Conservation (phyloP, 1,284 basidiomycete genomes). For the Psilocybe mexicana region DNA sequence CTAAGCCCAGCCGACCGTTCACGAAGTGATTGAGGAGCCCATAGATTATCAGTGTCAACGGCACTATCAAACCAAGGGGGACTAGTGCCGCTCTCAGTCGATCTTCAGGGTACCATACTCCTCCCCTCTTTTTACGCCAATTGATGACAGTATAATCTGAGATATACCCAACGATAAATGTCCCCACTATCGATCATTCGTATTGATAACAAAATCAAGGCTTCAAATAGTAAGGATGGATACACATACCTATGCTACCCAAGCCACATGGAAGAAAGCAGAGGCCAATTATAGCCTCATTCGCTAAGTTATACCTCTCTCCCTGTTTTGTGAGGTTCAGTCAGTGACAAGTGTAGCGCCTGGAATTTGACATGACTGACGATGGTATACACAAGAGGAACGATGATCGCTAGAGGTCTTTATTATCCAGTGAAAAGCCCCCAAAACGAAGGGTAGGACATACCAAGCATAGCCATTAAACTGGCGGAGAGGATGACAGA, state of each 20-base stretch:
- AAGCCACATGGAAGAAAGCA: constrained; percentile 36
- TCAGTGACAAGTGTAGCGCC: neutral
- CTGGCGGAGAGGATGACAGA: constrained; percentile 19
- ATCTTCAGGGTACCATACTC: constrained; percentile 32
- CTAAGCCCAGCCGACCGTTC: constrained; percentile 26
- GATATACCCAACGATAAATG: constrained; percentile 31
- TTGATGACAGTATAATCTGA: constrained; percentile 30
- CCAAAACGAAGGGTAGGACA: neutral
- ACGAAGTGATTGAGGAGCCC: constrained; percentile 25
- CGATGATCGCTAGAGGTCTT: constrained; percentile 18
- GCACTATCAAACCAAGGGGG: constrained; percentile 22
- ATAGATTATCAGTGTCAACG: constrained; percentile 22
- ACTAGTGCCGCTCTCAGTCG: constrained; percentile 26
- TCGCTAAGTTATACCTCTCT: constrained; percentile 32
- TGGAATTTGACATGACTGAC: constrained; percentile 10
- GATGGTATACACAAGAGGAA: constrained; percentile 27
- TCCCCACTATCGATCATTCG: constrained; percentile 26
- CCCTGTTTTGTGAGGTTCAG: constrained; percentile 24
- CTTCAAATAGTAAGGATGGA: neutral
- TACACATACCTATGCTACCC: constrained; percentile 33
- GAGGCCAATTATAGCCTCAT: constrained; percentile 35
- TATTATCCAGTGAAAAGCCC: neutral
- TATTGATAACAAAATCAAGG: neutral
- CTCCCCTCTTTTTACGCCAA: constrained; percentile 28
- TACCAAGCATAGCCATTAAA: constrained; percentile 16